Percentiles rank a stretch among this genome's conserved stretches.
phyloP scores from a whole-genome alignment of 345 rosid species.

The Crucihimalaya himalaica region DNA sequence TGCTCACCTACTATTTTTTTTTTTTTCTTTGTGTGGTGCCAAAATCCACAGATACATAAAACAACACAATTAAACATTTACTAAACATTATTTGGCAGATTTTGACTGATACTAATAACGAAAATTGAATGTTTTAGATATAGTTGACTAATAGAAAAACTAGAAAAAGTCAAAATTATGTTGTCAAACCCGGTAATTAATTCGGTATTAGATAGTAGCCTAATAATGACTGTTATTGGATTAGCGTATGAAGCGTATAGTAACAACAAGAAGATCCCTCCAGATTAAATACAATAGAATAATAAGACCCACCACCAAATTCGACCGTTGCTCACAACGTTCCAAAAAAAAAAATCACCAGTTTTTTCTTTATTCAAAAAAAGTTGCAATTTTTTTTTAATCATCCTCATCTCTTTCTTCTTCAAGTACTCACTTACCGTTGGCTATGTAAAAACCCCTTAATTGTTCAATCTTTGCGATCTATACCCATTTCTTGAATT shows the following conservation, averaged over 20 bases:
- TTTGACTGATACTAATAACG: neutral
- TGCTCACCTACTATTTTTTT: neutral
- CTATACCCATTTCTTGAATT: slow-evolving; percentile 27
- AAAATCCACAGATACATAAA: neutral
- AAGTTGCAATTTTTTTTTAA: neutral
- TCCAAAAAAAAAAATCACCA: neutral
- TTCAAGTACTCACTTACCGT: slow-evolving; percentile 32
- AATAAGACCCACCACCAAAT: slow-evolving; percentile 30
- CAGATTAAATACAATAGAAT: neutral
- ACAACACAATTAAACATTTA: neutral
- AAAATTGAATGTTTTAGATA: neutral
- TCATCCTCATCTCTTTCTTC: slow-evolving; percentile 5
- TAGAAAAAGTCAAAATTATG: neutral
- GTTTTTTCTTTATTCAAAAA: slow-evolving; percentile 8
- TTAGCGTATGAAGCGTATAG: slow-evolving; percentile 4
- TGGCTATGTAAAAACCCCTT: slow-evolving; percentile 14
- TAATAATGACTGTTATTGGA: neutral
- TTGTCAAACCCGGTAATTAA: slow-evolving; percentile 5
- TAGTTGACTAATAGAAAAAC: neutral
- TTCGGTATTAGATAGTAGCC: slow-evolving; percentile 1
- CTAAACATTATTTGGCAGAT: neutral
- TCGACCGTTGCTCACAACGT: slow-evolving; percentile 42
- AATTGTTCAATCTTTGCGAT: slow-evolving; percentile 11
- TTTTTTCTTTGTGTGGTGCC: neutral
- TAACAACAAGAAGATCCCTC: slow-evolving; percentile 21